A percentile compares a stretch with the other conserved stretches of the same genome.
Evolutionary conservation across 352 stramenopile species (phyloP).

Genomic region (Achlya hypogyna): DNA sequence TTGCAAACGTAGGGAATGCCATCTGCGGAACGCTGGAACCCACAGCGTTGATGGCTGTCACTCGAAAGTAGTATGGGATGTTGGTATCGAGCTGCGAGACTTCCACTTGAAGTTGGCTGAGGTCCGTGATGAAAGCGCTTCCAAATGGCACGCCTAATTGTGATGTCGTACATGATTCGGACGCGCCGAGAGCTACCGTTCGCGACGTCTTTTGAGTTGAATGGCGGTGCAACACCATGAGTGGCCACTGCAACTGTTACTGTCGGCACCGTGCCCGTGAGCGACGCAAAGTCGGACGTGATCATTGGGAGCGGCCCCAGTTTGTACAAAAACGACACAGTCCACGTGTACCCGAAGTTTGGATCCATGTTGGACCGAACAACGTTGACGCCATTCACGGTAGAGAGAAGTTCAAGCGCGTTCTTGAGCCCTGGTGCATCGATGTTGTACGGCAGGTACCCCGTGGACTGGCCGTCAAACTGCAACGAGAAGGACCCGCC

Average conservation of each 20-base stretch:
- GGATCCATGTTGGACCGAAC: slow-evolving; percentile 76
- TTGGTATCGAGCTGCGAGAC: slow-evolving; percentile 87
- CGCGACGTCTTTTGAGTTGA: slow-evolving; percentile 80
- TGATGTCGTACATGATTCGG: not conserved
- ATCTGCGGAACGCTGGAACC: slow-evolving; percentile 56
- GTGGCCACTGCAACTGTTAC: slow-evolving; percentile 65
- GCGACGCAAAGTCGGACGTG: slow-evolving; percentile 58
- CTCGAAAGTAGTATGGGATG: slow-evolving; percentile 91
- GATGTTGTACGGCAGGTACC: slow-evolving; percentile 85
- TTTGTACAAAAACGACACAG: slow-evolving; percentile 88
- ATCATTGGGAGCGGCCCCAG: slow-evolving; percentile 79
- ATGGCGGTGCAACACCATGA: slow-evolving; percentile 80
- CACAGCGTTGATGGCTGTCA: slow-evolving; percentile 86
- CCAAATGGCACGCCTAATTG: slow-evolving; percentile 69
- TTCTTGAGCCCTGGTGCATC: slow-evolving; percentile 81
- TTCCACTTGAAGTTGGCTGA: slow-evolving; percentile 71
- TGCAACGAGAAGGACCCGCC: slow-evolving; percentile 81
- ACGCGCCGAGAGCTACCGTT: slow-evolving; percentile 35
- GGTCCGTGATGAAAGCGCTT: slow-evolving; percentile 79
- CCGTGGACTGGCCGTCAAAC: slow-evolving; percentile 83
- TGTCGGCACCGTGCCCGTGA: slow-evolving; percentile 84
- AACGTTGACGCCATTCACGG: slow-evolving; percentile 83
- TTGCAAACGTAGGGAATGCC: slow-evolving; percentile 72
- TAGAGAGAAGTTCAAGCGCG: slow-evolving; percentile 84
- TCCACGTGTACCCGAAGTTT: slow-evolving; percentile 90